Conservation (phyloP, 1,284 basidiomycete species). For the Tremellales sp. region DNA sequence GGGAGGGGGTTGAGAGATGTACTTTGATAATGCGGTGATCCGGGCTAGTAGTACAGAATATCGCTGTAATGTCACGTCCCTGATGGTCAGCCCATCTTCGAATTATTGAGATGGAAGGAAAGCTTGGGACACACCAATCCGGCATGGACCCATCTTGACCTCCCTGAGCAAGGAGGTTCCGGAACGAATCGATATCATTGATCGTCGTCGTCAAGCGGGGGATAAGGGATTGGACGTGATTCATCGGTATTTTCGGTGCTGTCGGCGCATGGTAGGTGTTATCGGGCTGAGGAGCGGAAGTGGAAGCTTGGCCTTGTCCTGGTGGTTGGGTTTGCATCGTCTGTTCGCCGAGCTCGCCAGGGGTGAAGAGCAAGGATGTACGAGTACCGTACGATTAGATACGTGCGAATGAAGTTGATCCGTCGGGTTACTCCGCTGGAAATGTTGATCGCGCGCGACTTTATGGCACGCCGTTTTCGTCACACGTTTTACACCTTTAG, state of each 20-base stretch:
- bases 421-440: conserved; percentile 1
- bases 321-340: background rate
- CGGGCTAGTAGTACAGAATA: conserved; percentile 39
- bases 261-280: conserved; percentile 22
- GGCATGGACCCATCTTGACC: conserved; percentile 33
- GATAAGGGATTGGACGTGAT: conserved; percentile 30
- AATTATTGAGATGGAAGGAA: background rate
- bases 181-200: conserved; percentile 41
- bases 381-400: background rate
- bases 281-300: no score
- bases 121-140: conserved; percentile 28
- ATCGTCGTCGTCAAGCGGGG: conserved; percentile 40
- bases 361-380: no score
- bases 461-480: background rate
- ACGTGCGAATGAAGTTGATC: background rate
- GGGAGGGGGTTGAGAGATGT: conserved; percentile 18
- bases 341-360: no score
- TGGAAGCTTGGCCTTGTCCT: no score
- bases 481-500: no score
- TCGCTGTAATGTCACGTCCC: conserved; percentile 39
- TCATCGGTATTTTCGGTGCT: conserved; percentile 25
- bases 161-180: conserved; percentile 28
- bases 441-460: background rate
- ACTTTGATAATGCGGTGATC: conserved; percentile 28
- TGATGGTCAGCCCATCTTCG: conserved; percentile 5